These are phyloP conservation scores for Glycine tomentella DNA, from an alignment of 306 rosid species.

Conservation along the genomic window DNA sequence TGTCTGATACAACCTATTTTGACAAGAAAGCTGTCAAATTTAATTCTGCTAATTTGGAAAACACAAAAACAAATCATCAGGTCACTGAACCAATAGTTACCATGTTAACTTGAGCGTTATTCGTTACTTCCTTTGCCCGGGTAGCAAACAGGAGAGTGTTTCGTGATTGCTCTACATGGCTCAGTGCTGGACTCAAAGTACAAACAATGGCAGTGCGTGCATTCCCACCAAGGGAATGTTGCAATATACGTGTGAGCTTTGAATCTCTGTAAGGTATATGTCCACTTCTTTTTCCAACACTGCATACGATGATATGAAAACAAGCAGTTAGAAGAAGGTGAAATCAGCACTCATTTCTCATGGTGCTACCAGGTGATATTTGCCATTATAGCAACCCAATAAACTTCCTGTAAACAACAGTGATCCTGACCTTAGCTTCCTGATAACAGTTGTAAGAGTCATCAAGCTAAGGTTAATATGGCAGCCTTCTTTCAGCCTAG, in stretches of 20 bases:
- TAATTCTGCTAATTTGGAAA: neutral
- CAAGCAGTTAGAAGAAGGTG: conserved; percentile 19
- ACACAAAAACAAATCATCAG: neutral
- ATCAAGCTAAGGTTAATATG: conserved; percentile 98
- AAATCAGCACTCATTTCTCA: conserved; percentile 10
- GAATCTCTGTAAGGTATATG: conserved; percentile 99
- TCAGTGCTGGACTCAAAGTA: conserved; percentile 94
- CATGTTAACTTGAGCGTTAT: conserved; percentile 97
- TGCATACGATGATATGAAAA: conserved; percentile 49
- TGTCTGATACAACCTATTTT: conserved; percentile 85
- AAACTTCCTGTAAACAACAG: conserved; percentile 24
- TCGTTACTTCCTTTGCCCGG: conserved; percentile 97
- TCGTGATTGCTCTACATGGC: conserved; percentile 95
- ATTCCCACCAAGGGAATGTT: conserved; percentile 98
- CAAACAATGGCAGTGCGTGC: conserved; percentile 99
- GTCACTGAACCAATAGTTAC: conserved; percentile 51
- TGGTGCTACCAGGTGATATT: conserved; percentile 6
- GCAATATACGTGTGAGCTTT: conserved; percentile 96
- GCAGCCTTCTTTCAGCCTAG: conserved; percentile 98
- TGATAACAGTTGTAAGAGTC: conserved; percentile 99
- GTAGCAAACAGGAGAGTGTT: conserved; percentile 96
- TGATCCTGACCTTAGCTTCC: conserved; percentile 89
- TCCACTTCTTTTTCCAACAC: conserved; percentile 92
- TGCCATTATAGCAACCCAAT: conserved; percentile 3
- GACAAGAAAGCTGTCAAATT: conserved; percentile 4